phyloP scores from a whole-genome alignment of 2,329 filamentous ascomycete genomes.

The Sphaerulina populicola region DNA sequence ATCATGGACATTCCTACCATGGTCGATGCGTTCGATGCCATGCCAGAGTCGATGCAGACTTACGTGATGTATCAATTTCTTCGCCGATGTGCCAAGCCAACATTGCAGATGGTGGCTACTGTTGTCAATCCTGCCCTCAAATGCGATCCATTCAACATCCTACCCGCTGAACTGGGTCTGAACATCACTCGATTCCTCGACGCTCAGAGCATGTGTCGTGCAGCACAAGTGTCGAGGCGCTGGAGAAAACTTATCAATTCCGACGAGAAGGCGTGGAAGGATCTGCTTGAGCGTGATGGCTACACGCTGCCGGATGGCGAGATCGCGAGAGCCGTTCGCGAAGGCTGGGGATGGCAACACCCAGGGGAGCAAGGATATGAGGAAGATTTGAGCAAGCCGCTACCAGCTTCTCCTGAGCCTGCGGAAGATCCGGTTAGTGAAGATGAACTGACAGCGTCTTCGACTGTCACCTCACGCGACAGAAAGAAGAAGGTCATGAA shows the following conservation, averaged over 20 bases:
- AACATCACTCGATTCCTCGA: conserved; percentile 84
- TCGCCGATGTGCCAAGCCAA: conserved; percentile 76
- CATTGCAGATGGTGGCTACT: conserved; percentile 78
- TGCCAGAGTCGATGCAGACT: conserved; percentile 85
- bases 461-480: conserved; percentile 18
- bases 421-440: conserved; percentile 22
- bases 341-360: conserved; percentile 98
- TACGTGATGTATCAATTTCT: conserved; percentile 97
- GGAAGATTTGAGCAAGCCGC: conserved; percentile 61
- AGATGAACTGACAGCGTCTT: conserved; percentile 29
- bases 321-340: conserved; percentile 71
- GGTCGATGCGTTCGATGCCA: conserved; percentile 80
- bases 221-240: conserved; percentile 85
- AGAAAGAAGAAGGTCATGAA: conserved; percentile 24
- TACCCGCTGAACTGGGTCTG: conserved; percentile 79
- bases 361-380: conserved; percentile 64
- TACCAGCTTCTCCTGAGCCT: conserved; percentile 19
- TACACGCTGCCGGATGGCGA: conserved; percentile 73
- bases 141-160: conserved; percentile 77
- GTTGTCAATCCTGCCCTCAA: conserved; percentile 90
- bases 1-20: conserved; percentile 76
- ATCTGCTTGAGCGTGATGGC: conserved; percentile 75
- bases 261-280: conserved; percentile 94
- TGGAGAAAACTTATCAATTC: conserved; percentile 88
- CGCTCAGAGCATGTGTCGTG: conserved; percentile 74